Evolutionary conservation across 2,329 filamentous ascomycete species (phyloP).

Genomic region (Aspergillus nomiae): DNA sequence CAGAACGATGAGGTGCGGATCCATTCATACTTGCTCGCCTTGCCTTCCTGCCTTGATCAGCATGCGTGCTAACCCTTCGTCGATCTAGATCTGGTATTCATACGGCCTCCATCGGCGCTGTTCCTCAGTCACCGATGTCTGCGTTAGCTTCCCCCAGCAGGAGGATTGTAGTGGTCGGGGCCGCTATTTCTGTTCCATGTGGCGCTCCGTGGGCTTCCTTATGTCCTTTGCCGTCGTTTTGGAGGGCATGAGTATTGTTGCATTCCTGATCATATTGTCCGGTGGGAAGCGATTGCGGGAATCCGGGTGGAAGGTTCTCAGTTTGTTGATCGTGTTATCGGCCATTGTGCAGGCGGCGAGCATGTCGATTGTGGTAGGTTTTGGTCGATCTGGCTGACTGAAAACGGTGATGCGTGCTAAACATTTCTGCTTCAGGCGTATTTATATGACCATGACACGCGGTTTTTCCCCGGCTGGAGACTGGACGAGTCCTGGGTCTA

Average conservation of each 20-base stretch:
- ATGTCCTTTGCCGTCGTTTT: constrained; percentile 83
- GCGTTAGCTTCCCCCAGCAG: constrained; percentile 63
- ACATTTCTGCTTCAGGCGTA: constrained; percentile 62
- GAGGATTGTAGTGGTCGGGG: constrained; percentile 68
- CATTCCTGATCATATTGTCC: constrained; percentile 73
- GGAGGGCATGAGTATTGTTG: constrained; percentile 77
- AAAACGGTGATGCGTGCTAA: background rate
- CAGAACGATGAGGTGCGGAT: constrained; percentile 44
- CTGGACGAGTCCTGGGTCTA: constrained; percentile 80
- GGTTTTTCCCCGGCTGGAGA: constrained; percentile 80
- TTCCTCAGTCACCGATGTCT: constrained; percentile 63
- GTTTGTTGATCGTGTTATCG: constrained; percentile 65
- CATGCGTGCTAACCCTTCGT: background rate
- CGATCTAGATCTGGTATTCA: constrained; percentile 60
- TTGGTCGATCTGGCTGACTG: background rate
- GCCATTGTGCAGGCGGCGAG: constrained; percentile 71
- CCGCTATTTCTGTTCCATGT: constrained; percentile 85
- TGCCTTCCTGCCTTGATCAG: background rate
- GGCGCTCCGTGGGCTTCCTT: constrained; percentile 84
- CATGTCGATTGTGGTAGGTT: constrained; percentile 79
- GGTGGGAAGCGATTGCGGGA: constrained; percentile 81
- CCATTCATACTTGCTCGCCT: background rate
- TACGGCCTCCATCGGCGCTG: constrained; percentile 83
- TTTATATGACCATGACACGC: constrained; percentile 77
- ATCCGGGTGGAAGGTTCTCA: constrained; percentile 78